Base-by-base conservation (phyloP, 1,284 basidiomycete species). In the Fomes fomentarius region DNA sequence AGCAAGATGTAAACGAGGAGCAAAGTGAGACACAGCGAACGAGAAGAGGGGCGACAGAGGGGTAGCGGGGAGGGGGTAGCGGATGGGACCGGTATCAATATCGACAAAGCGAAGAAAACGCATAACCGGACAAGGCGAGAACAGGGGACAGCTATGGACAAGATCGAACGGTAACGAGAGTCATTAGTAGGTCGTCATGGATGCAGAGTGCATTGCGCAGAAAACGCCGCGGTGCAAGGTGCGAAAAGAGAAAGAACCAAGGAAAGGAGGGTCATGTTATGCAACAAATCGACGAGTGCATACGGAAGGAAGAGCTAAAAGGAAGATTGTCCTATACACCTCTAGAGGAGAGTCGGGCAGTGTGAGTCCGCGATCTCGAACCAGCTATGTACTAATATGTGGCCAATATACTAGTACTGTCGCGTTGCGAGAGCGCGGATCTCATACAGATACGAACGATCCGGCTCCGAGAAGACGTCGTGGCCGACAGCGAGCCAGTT, bases 391-490 rank as follows among this genome's bases (percentile, higher is more conserved):
- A 39, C 25, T 25, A 35, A 15, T 38, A 28, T 34, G 44, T 31
- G 38, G 28, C 15, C 34, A 44, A 3, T 28, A 17, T 33, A 28
- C 82, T 69, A 89, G 71, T 91, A 91, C 69, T 84, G 85, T 66
- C 89, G 82, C 31, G 89, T 91, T 21, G 89, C 89, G 58, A 93
- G 81, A 33, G 87, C 85, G 61, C 89, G 84, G 60, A 93, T 91
- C 70, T 92, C 90, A 70, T 83, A 89, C 31, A 93, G 75, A 64
- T 83, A 79, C 43, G 80, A 78, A 53, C 84, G 82, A 64, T 84
- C 83, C 28, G 79, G 74, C 52, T 79, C 76, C 22, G 74, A 68
- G 59, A 74, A 77, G 26, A 73, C 59, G 57, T 77, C 74, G 35
- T 78, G 75, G 61, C 70, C 43, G 28, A 52, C 42, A 3, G 54